Conservation (phyloP, 192 early-diverging fungal genomes). For the Coemansia sp. region DNA sequence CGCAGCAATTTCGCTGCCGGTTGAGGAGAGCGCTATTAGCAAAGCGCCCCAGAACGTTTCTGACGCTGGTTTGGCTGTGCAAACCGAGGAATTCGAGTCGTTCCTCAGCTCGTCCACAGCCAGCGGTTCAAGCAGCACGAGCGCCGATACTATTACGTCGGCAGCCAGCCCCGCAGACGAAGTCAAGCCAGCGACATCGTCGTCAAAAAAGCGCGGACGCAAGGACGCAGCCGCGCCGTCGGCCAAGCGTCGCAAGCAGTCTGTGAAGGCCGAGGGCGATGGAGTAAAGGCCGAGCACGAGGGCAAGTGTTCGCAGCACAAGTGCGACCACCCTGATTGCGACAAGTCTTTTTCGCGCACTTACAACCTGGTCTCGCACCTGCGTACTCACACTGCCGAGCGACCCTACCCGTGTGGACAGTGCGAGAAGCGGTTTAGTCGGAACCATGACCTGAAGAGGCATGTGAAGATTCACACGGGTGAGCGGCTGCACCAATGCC, state of each 20-base stretch:
- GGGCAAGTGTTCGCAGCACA: constrained; percentile 39
- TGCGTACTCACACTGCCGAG: constrained; percentile 76
- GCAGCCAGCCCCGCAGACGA: constrained; percentile 14
- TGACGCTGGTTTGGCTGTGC: neutral
- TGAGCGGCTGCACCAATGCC: constrained; percentile 61
- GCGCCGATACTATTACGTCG: neutral
- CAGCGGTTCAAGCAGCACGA: neutral
- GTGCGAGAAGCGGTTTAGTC: constrained; percentile 70
- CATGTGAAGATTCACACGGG: constrained; percentile 72
- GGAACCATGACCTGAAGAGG: constrained; percentile 80
- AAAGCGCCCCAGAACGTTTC: constrained; percentile 31
- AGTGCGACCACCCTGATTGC: constrained; percentile 74
- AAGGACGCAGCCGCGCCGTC: neutral
- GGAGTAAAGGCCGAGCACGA: neutral
- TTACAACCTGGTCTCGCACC: constrained; percentile 88
- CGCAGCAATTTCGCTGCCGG: constrained; percentile 12
- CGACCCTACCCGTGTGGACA: constrained; percentile 68
- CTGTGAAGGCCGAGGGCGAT: neutral
- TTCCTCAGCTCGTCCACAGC: neutral
- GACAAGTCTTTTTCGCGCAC: constrained; percentile 81
- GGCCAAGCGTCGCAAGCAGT: constrained; percentile 26
- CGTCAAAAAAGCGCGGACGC: constrained; percentile 25
- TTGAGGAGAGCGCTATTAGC: constrained; percentile 32
- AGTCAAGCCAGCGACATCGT: neutral
- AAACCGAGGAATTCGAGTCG: constrained; percentile 6